Evolutionary conservation across 164 flowering plant species (phyloP).

Genomic region (Piper betle): DNA sequence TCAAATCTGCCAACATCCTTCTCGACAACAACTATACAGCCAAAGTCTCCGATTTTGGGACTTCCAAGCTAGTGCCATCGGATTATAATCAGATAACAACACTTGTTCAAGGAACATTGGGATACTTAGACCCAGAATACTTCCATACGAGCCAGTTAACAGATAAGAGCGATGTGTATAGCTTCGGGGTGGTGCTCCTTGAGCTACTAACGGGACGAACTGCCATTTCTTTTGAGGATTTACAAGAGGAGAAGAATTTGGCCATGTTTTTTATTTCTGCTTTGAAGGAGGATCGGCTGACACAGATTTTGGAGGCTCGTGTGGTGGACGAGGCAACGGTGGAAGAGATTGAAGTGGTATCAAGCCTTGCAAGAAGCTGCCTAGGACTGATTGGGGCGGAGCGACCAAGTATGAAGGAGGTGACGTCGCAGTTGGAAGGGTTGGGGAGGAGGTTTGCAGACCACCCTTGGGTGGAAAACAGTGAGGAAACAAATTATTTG

Average conservation of each 20-base stretch:
- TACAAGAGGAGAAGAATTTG: background rate
- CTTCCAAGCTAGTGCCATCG: slow-evolving; percentile 1
- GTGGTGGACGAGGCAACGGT: background rate
- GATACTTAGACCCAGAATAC: slow-evolving; percentile 11
- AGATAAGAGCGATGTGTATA: slow-evolving; percentile 12
- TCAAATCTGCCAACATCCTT: slow-evolving; percentile 30
- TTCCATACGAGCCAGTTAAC: slow-evolving; percentile 5
- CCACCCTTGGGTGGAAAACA: background rate
- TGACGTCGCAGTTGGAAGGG: background rate
- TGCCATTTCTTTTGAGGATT: background rate
- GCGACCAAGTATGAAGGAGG: slow-evolving; percentile 2
- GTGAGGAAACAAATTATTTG: background rate
- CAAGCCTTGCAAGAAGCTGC: background rate
- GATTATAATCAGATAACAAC: slow-evolving; percentile 8
- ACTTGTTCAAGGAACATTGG: slow-evolving; percentile 8
- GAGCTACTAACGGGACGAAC: slow-evolving; percentile 8
- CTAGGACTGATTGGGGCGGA: background rate
- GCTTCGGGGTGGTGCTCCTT: slow-evolving; percentile 11
- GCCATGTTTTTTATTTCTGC: background rate
- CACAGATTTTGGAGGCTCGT: slow-evolving; percentile 1
- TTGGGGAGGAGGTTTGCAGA: background rate
- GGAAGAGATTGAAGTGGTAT: background rate
- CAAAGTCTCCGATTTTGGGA: slow-evolving; percentile 29
- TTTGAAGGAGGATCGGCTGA: slow-evolving; percentile 2
- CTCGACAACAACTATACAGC: slow-evolving; percentile 22